Percentiles rank a stretch among this genome's conserved stretches.
phyloP scores from a whole-genome alignment of 768 basidiomycete species.

The Melanogaster broomeanus region DNA sequence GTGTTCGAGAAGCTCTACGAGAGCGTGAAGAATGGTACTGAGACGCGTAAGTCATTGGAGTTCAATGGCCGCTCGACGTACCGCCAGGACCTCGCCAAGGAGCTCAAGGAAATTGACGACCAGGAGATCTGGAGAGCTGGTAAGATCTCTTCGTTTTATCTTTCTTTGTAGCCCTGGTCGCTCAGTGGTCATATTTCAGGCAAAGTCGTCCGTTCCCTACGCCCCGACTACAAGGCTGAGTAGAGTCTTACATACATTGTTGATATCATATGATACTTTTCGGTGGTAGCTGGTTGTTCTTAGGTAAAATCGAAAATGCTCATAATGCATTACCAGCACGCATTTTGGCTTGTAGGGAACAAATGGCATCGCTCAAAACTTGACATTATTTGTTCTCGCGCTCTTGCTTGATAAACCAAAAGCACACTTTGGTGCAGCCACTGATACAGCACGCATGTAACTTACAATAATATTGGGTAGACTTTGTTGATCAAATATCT shows the following conservation, averaged over 20 bases:
- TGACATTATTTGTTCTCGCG: too few relatives aligned
- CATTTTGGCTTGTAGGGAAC: too few relatives aligned
- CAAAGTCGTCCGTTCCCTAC: constrained; percentile 88
- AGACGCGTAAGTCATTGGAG: constrained; percentile 95
- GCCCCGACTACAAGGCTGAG: constrained; percentile 81
- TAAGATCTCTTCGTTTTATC: constrained; percentile 30
- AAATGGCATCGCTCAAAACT: too few relatives aligned
- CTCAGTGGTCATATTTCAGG: constrained; percentile 40
- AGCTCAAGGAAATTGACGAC: constrained; percentile 92
- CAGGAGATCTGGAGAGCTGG: constrained; percentile 99
- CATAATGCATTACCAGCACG: too few relatives aligned
- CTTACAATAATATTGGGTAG: too few relatives aligned
- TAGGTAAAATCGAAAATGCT: too few relatives aligned
- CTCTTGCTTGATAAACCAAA: too few relatives aligned
- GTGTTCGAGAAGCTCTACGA: constrained; percentile 95
- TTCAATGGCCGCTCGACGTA: constrained; percentile 94
- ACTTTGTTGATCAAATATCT: too few relatives aligned
- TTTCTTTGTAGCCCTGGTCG: not conserved
- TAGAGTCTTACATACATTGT: constrained; percentile 23
- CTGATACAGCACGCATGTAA: too few relatives aligned
- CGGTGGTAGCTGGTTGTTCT: not conserved
- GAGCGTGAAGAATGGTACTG: constrained; percentile 92
- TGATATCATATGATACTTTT: constrained; percentile 10
- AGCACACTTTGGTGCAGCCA: too few relatives aligned
- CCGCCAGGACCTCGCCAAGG: constrained; percentile 88